Conservation (phyloP, 345 rosid species). For the Brassica incana region DNA sequence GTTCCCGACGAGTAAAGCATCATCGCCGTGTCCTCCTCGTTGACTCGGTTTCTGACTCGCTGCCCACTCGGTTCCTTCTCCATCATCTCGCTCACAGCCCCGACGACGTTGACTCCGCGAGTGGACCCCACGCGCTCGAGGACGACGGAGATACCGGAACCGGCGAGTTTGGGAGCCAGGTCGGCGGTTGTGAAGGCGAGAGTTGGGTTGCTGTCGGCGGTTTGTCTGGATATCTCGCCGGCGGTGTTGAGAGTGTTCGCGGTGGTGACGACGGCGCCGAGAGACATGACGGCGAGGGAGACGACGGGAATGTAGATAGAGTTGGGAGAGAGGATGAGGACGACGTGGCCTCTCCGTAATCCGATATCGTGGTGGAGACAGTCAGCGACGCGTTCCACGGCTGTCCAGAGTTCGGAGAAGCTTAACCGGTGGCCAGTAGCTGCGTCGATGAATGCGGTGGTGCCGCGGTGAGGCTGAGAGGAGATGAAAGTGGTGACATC, state of each 20-base stretch:
- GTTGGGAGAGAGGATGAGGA: conserved; percentile 79
- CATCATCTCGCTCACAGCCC: conserved; percentile 51
- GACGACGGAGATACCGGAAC: conserved; percentile 42
- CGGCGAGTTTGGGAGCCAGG: conserved; percentile 58
- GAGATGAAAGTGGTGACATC: conserved; percentile 82
- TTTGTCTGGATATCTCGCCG: conserved; percentile 64
- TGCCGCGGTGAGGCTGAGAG: conserved; percentile 65
- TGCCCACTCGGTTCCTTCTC: conserved; percentile 20
- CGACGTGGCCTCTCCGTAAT: conserved; percentile 63
- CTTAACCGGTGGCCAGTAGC: conserved; percentile 56
- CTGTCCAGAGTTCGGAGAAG: conserved; percentile 68
- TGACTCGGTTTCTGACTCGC: conserved; percentile 59
- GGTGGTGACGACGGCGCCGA: conserved; percentile 85
- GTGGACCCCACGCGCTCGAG: conserved; percentile 34
- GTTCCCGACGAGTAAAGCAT: conserved; percentile 92
- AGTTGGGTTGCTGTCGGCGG: conserved; percentile 56
- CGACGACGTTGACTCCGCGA: conserved; percentile 36
- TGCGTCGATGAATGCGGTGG: conserved; percentile 75
- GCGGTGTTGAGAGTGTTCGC: conserved; percentile 82
- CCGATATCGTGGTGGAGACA: conserved; percentile 57
- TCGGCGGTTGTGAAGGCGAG: conserved; percentile 59
- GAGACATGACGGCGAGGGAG: conserved; percentile 78
- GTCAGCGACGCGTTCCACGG: conserved; percentile 63
- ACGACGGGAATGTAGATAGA: conserved; percentile 72
- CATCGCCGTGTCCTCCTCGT: conserved; percentile 66